Base-by-base conservation (phyloP, 176 grass and related monocot genomes). In the Carex scoparia region DNA sequence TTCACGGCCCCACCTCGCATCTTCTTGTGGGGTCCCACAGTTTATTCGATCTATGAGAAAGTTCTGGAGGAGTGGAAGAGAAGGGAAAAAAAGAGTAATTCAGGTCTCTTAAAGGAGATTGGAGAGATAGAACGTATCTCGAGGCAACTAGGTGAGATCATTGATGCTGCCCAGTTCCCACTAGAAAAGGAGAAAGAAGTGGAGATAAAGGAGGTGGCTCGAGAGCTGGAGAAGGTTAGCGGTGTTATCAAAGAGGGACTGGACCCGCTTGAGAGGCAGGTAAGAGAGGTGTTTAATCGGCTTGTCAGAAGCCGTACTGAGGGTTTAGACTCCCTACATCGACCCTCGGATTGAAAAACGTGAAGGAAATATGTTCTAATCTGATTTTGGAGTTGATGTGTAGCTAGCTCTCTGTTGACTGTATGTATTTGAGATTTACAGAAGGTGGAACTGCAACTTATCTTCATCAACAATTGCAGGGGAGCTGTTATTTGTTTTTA, bases 41-140 rank as follows among this genome's bases (percentile, higher is more conserved):
- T 88, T 53, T 85, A 79, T 1, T 54, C 90, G 3, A 85, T 95
- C 38, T 91, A 92, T 65, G 96, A 99, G 0, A 88, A 86, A 19
- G 90, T 99, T 53, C 38, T 99, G 6, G 93, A 99, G 0, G 96
- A 99, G 84, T 99, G 90, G 76, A 99, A 95, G 88, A 92, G 70
- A 84, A 99, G 93, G 90, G 96, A 99, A 1, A 89, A 84, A 67
- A 95, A 92, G 88, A 87, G 90, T 67, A 92, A 91, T 1, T 90
- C 84, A 27, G 93, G 93, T 3, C 78, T 95, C 84, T 86, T 99
- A 60, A 94, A 85, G 87, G 96, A 99, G 91, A 99, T 99, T 62
- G 86, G 90, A 69, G 90, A 94, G 80, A 99, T 92, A 4, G 97
- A 99, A 87, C 85, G 86, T 7, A 90, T 84, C 68, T 91, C 90